Percentiles rank a stretch among this genome's conserved stretches.
Conservation (phyloP, 2,329 filamentous ascomycete species). For the Zasmidium angulare region DNA sequence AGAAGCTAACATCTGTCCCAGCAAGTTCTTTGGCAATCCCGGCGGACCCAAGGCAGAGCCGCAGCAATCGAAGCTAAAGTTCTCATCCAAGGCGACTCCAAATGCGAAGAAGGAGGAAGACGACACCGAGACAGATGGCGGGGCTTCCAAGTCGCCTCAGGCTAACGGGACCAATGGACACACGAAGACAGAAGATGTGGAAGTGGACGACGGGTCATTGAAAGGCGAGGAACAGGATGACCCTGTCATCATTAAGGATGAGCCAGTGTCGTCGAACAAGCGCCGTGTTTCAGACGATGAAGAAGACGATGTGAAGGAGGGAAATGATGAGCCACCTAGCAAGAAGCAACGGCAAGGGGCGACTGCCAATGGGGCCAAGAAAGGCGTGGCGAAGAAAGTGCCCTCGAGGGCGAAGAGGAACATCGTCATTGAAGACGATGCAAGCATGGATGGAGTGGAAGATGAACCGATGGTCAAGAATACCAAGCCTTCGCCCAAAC, state of each 20-base stretch:
- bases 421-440: slow-evolving; percentile 6
- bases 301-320: slow-evolving; percentile 27
- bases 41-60: slow-evolving; percentile 60
- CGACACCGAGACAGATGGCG: slow-evolving; percentile 9
- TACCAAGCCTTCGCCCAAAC: background rate
- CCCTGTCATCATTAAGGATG: slow-evolving; percentile 22
- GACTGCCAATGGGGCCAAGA: slow-evolving; percentile 25
- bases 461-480: slow-evolving; percentile 6
- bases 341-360: slow-evolving; percentile 36
- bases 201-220: slow-evolving; percentile 31
- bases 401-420: slow-evolving; percentile 12
- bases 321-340: slow-evolving; percentile 35
- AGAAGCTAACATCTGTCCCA: slow-evolving; percentile 40
- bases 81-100: slow-evolving; percentile 49
- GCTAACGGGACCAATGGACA: slow-evolving; percentile 28
- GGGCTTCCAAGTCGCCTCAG: slow-evolving; percentile 19
- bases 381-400: slow-evolving; percentile 25
- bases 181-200: slow-evolving; percentile 35
- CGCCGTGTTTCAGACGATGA: slow-evolving; percentile 24
- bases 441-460: slow-evolving; percentile 13
- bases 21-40: slow-evolving; percentile 79
- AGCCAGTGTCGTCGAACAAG: slow-evolving; percentile 29
- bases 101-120: slow-evolving; percentile 22
- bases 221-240: slow-evolving; percentile 26
- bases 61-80: slow-evolving; percentile 78